These are phyloP conservation scores for Pythium diclinum DNA, from an alignment of 352 stramenopile genomes.

Conservation along the genomic window DNA sequence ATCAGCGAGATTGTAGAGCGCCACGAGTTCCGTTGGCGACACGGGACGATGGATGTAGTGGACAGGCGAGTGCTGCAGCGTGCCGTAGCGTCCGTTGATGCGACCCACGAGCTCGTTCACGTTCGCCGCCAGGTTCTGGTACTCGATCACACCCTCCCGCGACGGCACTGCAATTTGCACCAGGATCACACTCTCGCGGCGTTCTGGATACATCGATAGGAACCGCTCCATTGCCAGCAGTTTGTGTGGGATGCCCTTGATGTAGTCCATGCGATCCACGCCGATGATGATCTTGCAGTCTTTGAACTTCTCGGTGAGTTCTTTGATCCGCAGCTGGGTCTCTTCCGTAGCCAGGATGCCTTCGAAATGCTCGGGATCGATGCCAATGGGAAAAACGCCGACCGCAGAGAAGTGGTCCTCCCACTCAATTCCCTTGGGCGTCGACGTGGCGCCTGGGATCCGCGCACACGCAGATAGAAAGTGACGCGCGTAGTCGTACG, in stretches of 20 bases:
- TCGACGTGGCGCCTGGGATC: slow-evolving; percentile 68
- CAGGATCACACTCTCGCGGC: slow-evolving; percentile 89
- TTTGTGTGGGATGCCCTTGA: slow-evolving; percentile 88
- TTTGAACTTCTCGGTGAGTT: slow-evolving; percentile 59
- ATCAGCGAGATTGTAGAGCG: slow-evolving; percentile 88
- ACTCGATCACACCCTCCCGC: slow-evolving; percentile 78
- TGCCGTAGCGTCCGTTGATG: slow-evolving; percentile 87
- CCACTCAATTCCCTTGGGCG: slow-evolving; percentile 78
- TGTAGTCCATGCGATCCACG: slow-evolving; percentile 86
- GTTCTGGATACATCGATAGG: slow-evolving; percentile 79
- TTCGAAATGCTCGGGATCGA: slow-evolving; percentile 85
- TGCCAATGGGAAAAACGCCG: slow-evolving; percentile 84
- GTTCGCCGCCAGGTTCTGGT: slow-evolving; percentile 73
- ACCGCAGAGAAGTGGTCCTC: slow-evolving; percentile 78
- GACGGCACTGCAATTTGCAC: slow-evolving; percentile 94
- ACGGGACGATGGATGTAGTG: slow-evolving; percentile 88
- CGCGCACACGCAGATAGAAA: slow-evolving; percentile 77
- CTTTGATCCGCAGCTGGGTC: slow-evolving; percentile 56
- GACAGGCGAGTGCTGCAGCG: slow-evolving; percentile 80
- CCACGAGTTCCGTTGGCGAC: slow-evolving; percentile 78
- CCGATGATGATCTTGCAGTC: slow-evolving; percentile 80
- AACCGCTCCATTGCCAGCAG: slow-evolving; percentile 86
- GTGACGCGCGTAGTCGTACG: slow-evolving; percentile 85
- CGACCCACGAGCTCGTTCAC: slow-evolving; percentile 87
- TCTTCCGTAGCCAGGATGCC: slow-evolving; percentile 43